Conservation (phyloP, 176 grass and related monocot species). For the Carex kokanica region DNA sequence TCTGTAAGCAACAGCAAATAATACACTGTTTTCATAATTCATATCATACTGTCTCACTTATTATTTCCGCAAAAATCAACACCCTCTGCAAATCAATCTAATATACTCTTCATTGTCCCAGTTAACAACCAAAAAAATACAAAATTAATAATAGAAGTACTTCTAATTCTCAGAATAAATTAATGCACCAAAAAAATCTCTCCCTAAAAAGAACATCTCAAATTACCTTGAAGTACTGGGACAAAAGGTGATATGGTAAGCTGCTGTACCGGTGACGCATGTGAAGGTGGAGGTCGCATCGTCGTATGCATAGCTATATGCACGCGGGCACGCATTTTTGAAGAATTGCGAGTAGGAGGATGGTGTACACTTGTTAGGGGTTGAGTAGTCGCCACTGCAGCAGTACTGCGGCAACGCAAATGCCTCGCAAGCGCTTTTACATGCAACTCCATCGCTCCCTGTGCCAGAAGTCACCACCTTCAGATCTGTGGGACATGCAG, state of each 20-base stretch:
- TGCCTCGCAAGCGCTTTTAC: constrained; percentile 74
- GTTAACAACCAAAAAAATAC: neutral
- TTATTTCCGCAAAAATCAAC: too few species aligned
- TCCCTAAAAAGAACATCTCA: neutral
- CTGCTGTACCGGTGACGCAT: constrained; percentile 40
- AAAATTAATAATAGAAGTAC: neutral
- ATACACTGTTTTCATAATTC: too few species aligned
- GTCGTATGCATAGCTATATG: constrained; percentile 53
- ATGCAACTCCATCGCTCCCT: constrained; percentile 40
- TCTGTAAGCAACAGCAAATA: too few species aligned
- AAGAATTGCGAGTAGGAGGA: constrained; percentile 53
- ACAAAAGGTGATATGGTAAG: constrained; percentile 70
- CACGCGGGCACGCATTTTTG: constrained; percentile 53
- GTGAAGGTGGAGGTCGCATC: constrained; percentile 69
- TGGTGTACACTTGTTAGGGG: constrained; percentile 46
- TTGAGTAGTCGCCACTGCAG: constrained; percentile 55
- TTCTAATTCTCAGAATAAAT: neutral
- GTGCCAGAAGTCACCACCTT: constrained; percentile 13
- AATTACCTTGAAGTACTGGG: constrained; percentile 50
- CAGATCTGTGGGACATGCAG: constrained; percentile 46
- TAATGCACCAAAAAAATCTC: neutral
- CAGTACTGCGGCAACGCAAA: constrained; percentile 49
- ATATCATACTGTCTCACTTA: too few species aligned
- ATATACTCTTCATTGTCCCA: constrained; percentile 7
- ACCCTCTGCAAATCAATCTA: neutral